phyloP scores from a whole-genome alignment of 2,329 filamentous ascomycete genomes.

The Boeremia lycopersici region DNA sequence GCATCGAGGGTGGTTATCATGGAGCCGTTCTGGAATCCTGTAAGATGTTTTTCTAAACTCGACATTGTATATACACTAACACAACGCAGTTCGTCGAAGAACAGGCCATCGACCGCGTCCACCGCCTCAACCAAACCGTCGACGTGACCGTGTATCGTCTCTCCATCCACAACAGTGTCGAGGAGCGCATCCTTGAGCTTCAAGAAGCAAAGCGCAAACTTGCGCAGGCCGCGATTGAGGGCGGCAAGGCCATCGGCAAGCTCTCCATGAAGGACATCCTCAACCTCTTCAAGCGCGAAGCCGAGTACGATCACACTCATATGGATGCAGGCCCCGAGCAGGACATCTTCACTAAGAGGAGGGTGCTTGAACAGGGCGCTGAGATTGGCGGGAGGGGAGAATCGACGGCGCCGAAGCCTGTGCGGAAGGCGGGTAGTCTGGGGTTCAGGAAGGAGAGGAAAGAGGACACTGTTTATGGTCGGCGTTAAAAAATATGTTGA shows the following conservation, averaged over 20 bases:
- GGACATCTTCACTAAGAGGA: constrained; percentile 44
- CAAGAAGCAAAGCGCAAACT: constrained; percentile 93
- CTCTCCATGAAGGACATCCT: constrained; percentile 93
- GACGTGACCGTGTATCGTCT: constrained; percentile 96
- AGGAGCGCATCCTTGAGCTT: constrained; percentile 91
- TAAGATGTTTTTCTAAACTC: constrained; percentile 48
- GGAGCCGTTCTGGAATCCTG: constrained; percentile 98
- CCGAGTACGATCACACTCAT: constrained; percentile 56
- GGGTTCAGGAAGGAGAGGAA: constrained; percentile 30
- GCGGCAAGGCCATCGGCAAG: constrained; percentile 78
- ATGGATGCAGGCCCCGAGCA: constrained; percentile 45
- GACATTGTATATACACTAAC: constrained; percentile 18
- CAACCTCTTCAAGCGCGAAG: constrained; percentile 80
- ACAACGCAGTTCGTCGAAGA: constrained; percentile 83
- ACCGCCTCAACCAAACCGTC: constrained; percentile 94
- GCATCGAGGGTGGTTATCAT: constrained; percentile 92
- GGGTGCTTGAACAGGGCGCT: constrained; percentile 32
- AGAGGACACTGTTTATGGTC: constrained; percentile 52
- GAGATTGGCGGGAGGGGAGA: constrained; percentile 9
- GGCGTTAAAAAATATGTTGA: constrained; percentile 41
- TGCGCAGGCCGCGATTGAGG: constrained; percentile 90
- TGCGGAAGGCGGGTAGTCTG: constrained; percentile 40
- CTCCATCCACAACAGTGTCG: constrained; percentile 83
- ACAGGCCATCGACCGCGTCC: constrained; percentile 97
- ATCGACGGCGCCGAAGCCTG: constrained; percentile 28